phyloP scores from a whole-genome alignment of 805 yeast genomes.

The Cyberlindnera amylophila region DNA sequence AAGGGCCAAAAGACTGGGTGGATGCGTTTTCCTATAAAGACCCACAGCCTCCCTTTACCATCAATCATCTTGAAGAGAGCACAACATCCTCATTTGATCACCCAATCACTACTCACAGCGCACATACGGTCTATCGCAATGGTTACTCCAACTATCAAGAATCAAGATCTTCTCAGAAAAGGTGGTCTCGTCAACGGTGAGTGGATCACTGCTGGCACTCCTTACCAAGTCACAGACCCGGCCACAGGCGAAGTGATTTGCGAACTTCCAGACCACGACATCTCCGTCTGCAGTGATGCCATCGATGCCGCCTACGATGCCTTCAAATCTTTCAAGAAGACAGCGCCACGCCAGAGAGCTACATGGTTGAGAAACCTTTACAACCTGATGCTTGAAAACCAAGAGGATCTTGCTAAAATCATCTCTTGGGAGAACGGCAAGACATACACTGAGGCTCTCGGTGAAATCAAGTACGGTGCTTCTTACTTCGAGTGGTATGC shows the following conservation, averaged over 20 bases:
- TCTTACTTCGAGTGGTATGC: constrained; percentile 88
- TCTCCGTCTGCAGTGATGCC: constrained; percentile 55
- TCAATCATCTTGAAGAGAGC: not conserved
- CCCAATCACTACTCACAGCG: not conserved
- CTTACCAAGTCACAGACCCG: constrained; percentile 73
- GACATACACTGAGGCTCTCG: constrained; percentile 47
- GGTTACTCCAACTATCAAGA: constrained; percentile 24
- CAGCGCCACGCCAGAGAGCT: constrained; percentile 48
- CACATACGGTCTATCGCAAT: not conserved
- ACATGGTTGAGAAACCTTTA: constrained; percentile 46
- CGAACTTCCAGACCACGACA: constrained; percentile 57
- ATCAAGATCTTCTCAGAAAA: constrained; percentile 51
- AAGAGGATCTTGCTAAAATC: constrained; percentile 53
- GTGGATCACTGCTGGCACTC: constrained; percentile 51
- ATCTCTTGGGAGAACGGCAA: constrained; percentile 62
- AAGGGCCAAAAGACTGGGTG: too few relatives aligned
- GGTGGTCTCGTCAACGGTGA: constrained; percentile 68
- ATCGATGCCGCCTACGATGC: constrained; percentile 46
- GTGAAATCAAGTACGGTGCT: constrained; percentile 58
- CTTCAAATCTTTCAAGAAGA: constrained; percentile 42
- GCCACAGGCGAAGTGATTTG: constrained; percentile 59
- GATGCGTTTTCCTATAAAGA: not conserved
- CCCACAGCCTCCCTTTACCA: not conserved
- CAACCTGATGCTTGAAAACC: constrained; percentile 49
- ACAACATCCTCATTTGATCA: not conserved